Conservation (phyloP, 768 basidiomycete species). For the Boletus vermiculosoides region DNA sequence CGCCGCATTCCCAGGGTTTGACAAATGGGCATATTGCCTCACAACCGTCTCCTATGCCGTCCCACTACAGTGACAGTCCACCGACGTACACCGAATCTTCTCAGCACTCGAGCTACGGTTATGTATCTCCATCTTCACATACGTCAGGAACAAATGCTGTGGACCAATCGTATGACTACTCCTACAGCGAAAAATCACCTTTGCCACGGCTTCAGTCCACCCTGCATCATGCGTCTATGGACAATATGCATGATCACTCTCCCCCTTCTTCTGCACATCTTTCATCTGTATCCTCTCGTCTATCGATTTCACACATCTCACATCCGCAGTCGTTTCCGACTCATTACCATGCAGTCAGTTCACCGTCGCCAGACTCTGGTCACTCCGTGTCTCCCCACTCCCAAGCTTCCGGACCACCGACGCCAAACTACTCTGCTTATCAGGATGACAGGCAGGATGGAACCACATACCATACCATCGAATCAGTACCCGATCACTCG, state of each 20-base stretch:
- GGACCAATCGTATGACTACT: conserved; percentile 31
- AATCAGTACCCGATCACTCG: conserved; percentile 31
- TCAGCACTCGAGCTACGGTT: conserved; percentile 32
- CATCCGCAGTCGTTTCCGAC: conserved; percentile 48
- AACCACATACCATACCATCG: conserved; percentile 38
- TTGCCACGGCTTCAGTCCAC: conserved; percentile 32
- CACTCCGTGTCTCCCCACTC: conserved; percentile 44
- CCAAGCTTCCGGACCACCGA: conserved; percentile 31
- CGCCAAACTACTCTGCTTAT: conserved; percentile 43
- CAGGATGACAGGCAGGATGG: conserved; percentile 43
- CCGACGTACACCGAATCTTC: conserved; percentile 32
- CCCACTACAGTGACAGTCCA: conserved; percentile 32
- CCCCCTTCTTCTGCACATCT: conserved; percentile 32
- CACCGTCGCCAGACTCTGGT: conserved; percentile 52
- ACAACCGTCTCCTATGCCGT: conserved; percentile 30
- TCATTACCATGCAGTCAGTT: conserved; percentile 36
- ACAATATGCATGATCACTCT: conserved; percentile 29
- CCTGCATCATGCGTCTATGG: conserved; percentile 29
- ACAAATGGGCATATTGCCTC: conserved; percentile 37
- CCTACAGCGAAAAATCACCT: conserved; percentile 32
- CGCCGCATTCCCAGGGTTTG: conserved; percentile 33
- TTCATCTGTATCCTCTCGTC: conserved; percentile 46
- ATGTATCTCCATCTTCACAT: conserved; percentile 27
- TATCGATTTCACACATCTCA: conserved; percentile 60
- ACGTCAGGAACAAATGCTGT: conserved; percentile 21